Percentiles rank a stretch among this genome's conserved stretches.
phyloP scores from a whole-genome alignment of 371 early-diverging fungal genomes.

The Actinomortierella wolfii region DNA sequence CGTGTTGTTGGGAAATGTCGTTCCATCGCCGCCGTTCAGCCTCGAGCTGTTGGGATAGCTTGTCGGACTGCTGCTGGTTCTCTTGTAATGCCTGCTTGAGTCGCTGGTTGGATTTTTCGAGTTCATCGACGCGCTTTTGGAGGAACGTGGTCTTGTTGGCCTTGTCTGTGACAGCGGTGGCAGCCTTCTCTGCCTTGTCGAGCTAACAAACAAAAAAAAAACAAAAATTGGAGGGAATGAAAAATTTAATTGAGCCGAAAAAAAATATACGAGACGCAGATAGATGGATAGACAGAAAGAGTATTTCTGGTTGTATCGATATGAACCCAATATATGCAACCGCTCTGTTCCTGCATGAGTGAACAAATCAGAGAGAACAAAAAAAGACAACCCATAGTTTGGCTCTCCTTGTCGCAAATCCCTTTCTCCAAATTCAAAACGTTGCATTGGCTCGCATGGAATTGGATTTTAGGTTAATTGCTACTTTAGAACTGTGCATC shows the following conservation, averaged over 20 bases:
- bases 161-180: conserved; percentile 19
- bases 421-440: too few relatives aligned
- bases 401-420: too few relatives aligned
- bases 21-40: too few relatives aligned
- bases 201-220: conserved; percentile 15
- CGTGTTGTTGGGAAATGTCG: too few relatives aligned
- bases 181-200: conserved; percentile 39
- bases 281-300: neutral
- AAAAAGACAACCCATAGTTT: too few relatives aligned
- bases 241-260: neutral
- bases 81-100: conserved; percentile 13
- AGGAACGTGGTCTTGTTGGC: conserved; percentile 16
- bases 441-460: too few relatives aligned
- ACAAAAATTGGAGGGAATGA: neutral
- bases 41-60: too few relatives aligned
- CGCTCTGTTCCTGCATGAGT: too few relatives aligned
- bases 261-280: conserved; percentile 12
- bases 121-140: conserved; percentile 34
- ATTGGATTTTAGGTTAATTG: too few relatives aligned
- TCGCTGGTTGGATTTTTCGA: conserved; percentile 19
- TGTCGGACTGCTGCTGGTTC: conserved; percentile 9
- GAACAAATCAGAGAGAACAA: too few relatives aligned
- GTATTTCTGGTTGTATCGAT: conserved; percentile 3
- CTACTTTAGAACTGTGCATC: too few relatives aligned
- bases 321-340: too few relatives aligned